Evolutionary conservation across 116 monocot species (phyloP).

Genomic region (Posidonia oceanica): DNA sequence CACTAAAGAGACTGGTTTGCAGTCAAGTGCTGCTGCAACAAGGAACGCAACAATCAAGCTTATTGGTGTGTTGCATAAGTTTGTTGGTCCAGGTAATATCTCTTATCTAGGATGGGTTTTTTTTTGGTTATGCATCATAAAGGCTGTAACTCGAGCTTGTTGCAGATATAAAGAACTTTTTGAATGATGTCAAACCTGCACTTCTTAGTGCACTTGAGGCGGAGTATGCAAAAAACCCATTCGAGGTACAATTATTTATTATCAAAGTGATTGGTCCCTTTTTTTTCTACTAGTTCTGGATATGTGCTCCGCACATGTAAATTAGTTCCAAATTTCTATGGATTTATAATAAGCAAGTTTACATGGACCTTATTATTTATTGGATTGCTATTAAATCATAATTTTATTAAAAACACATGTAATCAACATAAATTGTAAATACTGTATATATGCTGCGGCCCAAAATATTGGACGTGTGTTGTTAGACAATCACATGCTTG

Average conservation of each 20-base stretch:
- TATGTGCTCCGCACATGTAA: background rate
- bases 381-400: too few relatives aligned
- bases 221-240: slow-evolving; percentile 96
- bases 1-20: slow-evolving; percentile 92
- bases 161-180: slow-evolving; percentile 90
- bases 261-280: background rate
- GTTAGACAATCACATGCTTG: too few relatives aligned
- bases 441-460: too few relatives aligned
- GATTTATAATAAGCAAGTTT: too few relatives aligned
- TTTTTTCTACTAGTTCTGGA: background rate
- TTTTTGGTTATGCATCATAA: background rate
- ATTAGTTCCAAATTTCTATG: too few relatives aligned
- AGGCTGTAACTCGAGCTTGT: background rate
- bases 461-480: too few relatives aligned
- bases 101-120: slow-evolving; percentile 5
- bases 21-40: slow-evolving; percentile 92
- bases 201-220: slow-evolving; percentile 92
- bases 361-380: too few relatives aligned
- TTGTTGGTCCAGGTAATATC: slow-evolving; percentile 84
- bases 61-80: slow-evolving; percentile 85
- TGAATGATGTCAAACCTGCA: slow-evolving; percentile 96
- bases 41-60: slow-evolving; percentile 96
- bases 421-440: too few relatives aligned
- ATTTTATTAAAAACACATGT: too few relatives aligned
- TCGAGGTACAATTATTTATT: slow-evolving; percentile 48